Evolutionary conservation across 163 green algal species (phyloP), one percentile per base, ranked within the genome.

Genomic region (Trebouxia gelatinosa): DNA sequence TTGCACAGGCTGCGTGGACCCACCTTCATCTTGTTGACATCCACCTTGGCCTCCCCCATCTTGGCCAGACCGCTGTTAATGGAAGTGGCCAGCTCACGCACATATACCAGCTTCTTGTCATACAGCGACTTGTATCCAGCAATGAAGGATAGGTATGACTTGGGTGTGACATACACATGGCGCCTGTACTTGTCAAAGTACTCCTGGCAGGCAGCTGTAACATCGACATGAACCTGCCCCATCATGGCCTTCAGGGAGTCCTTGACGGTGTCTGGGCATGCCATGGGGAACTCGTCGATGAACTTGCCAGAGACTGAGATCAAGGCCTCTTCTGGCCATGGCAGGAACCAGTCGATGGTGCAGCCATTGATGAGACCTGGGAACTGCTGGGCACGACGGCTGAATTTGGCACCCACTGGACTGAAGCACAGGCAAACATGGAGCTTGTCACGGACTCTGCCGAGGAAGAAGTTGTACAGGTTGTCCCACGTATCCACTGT

Each of bases 331-430:
- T 97, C 86, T 29, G 95, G 95, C 95, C 95, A 98, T 4, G 94
- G 91, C 85, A 98, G 78, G 89, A 97, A 98, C 93, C 95, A 98
- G 81, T 98, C 92, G 76, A 98, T 96, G 34, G 94, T 97, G 76
- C 76, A 81, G 62, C 93, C 94, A 83, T 94, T 95, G 80, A 98
- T 96, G 62, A 98, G 89, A 32, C 94, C 94, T 6, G 90, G 90
- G 81, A 94, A 94, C 83, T 93, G 93, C 89, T 92, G 87, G 31
- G 92, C 92, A 57, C 94, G 90, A 48, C 89, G 85, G 0, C 78
- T 80, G 75, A 98, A 97, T 82, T 95, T 93, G 64, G 87, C 85
- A 5, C 94, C 94, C 13, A 97, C 93, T 21, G 95, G 94, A 23
- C 89, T 96, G 84, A 98, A 96, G 89, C 93, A 98, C 39, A 98